phyloP scores from a whole-genome alignment of 768 basidiomycete species.

The Punctularia strigosozonata region DNA sequence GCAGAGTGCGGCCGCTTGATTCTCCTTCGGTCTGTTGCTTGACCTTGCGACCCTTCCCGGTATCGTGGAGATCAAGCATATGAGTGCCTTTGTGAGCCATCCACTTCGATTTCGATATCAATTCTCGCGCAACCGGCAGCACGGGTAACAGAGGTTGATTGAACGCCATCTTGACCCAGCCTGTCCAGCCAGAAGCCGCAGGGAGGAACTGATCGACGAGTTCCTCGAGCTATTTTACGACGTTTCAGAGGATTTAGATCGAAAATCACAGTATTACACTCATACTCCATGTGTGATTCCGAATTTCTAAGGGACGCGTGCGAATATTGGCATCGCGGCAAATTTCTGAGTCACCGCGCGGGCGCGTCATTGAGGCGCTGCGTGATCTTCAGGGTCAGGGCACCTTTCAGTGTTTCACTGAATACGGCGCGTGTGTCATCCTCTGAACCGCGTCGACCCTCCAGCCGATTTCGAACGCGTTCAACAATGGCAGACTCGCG shows the following conservation, averaged over 20 bases:
- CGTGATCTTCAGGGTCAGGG: too few relatives aligned
- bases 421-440: too few relatives aligned
- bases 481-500: conserved; percentile 24
- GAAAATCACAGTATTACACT: conserved; percentile 15
- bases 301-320: conserved; percentile 72
- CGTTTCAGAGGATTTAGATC: neutral
- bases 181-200: conserved; percentile 65
- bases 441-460: too few relatives aligned
- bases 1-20: too few relatives aligned
- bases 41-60: too few relatives aligned
- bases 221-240: conserved; percentile 52
- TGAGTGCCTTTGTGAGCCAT: conserved; percentile 35
- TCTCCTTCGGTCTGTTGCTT: too few relatives aligned
- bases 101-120: conserved; percentile 69
- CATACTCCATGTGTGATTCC: conserved; percentile 76
- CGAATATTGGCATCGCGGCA: conserved; percentile 70
- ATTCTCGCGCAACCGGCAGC: conserved; percentile 65
- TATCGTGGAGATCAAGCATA: too few relatives aligned
- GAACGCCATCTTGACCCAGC: conserved; percentile 77
- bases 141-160: conserved; percentile 71
- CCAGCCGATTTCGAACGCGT: too few relatives aligned
- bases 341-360: too few relatives aligned
- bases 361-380: too few relatives aligned
- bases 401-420: too few relatives aligned
- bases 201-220: conserved; percentile 72